A percentile compares a stretch with the other conserved stretches of the same genome.
These are phyloP conservation scores for Iris pallida DNA, from an alignment of 116 monocot species.

Conservation along the genomic window DNA sequence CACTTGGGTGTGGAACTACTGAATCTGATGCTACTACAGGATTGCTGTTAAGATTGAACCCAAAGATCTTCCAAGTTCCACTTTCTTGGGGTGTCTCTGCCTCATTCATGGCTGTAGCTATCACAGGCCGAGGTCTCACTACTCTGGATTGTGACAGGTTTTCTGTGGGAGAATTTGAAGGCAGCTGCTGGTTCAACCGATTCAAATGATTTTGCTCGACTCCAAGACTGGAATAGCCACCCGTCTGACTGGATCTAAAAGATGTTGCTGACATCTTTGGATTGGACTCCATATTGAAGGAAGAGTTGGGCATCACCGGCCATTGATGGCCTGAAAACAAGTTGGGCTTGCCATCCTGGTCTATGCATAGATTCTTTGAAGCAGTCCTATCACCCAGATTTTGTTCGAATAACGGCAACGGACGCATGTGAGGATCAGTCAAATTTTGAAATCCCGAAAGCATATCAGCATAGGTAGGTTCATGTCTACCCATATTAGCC, in stretches of 20 bases:
- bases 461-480: constrained; percentile 14
- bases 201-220: constrained; percentile 20
- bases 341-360: constrained; percentile 31
- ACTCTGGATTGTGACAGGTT: constrained; percentile 10
- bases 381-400: constrained; percentile 14
- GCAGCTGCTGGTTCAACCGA: constrained; percentile 15
- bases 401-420: constrained; percentile 19
- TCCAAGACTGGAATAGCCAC: constrained; percentile 14
- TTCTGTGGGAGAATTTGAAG: constrained; percentile 18
- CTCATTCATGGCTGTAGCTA: constrained; percentile 11
- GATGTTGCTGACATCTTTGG: constrained; percentile 9
- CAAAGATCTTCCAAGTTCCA: constrained; percentile 60
- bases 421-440: constrained; percentile 12
- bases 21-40: constrained; percentile 12
- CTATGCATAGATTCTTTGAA: constrained; percentile 26
- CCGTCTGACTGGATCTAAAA: constrained; percentile 12
- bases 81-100: constrained; percentile 23
- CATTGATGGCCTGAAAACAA: constrained; percentile 36
- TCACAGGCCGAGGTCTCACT: constrained; percentile 24
- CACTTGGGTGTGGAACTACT: constrained; percentile 9
- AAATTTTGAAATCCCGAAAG: constrained; percentile 20
- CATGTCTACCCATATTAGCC: constrained; percentile 28
- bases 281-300: constrained; percentile 21
- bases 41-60: constrained; percentile 48
- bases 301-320: constrained; percentile 20